These are phyloP conservation scores for Amanita inopinata DNA, from an alignment of 768 basidiomycete genomes.

Conservation along the genomic window DNA sequence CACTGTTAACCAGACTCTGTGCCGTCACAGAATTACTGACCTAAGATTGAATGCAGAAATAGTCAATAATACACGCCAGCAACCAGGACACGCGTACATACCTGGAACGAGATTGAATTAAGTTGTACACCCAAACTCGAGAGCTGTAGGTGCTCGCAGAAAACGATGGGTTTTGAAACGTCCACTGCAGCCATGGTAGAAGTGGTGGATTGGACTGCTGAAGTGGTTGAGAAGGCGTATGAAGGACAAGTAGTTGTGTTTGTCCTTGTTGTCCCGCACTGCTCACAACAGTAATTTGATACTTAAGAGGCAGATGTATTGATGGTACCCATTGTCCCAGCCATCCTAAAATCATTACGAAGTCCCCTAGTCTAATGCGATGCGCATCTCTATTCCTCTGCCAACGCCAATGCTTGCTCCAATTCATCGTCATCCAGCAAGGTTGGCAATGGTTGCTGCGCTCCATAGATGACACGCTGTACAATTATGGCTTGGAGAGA, in stretches of 20 bases:
- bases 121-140: conserved; percentile 95
- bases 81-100: conserved; percentile 31
- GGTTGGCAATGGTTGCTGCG: conserved; percentile 43
- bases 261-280: conserved; percentile 4
- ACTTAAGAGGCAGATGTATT: too few species aligned
- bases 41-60: conserved; percentile 15
- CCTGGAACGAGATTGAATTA: conserved; percentile 95
- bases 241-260: neutral
- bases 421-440: conserved; percentile 54
- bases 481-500: conserved; percentile 49
- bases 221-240: neutral
- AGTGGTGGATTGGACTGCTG: conserved; percentile 21
- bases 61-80: conserved; percentile 19
- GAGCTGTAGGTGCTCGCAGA: conserved; percentile 88
- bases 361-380: neutral
- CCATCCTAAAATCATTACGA: too few species aligned
- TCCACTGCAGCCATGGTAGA: conserved; percentile 39
- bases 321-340: too few species aligned
- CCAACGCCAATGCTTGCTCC: conserved; percentile 65
- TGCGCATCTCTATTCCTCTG: conserved; percentile 36
- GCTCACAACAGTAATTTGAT: neutral
- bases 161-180: conserved; percentile 70
- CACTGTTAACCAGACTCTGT: neutral
- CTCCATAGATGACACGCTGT: conserved; percentile 72
- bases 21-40: conserved; percentile 18